Evolutionary conservation across 306 rosid genomes (phyloP).

Genomic region (Parietaria judaica): DNA sequence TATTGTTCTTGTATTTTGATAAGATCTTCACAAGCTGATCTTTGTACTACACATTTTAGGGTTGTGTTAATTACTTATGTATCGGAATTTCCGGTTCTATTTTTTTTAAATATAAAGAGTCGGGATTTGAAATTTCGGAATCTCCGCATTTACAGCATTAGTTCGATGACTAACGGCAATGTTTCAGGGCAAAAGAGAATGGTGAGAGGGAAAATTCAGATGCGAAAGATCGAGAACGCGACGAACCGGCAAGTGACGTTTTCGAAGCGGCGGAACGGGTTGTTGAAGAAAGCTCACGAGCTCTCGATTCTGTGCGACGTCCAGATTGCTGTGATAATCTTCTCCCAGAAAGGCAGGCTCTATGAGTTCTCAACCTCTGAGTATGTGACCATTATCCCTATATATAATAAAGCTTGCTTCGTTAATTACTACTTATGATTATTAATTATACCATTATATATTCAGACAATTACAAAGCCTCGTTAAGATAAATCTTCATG

Average conservation of each 20-base stretch:
- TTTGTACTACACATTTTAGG: background rate
- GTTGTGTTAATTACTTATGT: background rate
- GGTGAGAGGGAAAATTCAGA: constrained; percentile 63
- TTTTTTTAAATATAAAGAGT: background rate
- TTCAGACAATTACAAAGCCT: no score
- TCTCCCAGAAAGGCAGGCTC: constrained; percentile 57
- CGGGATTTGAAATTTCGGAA: no score
- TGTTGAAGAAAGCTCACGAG: constrained; percentile 59
- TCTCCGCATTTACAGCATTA: no score
- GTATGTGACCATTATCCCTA: constrained; percentile 30
- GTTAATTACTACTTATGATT: background rate
- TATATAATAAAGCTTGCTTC: background rate
- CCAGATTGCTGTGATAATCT: constrained; percentile 47
- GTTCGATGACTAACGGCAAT: no score
- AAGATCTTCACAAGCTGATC: no score
- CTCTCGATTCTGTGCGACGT: constrained; percentile 66
- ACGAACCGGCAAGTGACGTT: constrained; percentile 56
- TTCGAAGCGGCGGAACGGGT: constrained; percentile 51
- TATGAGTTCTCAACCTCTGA: constrained; percentile 51
- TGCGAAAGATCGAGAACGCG: constrained; percentile 49
- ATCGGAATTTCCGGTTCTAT: background rate
- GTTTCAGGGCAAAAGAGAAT: constrained; percentile 15
- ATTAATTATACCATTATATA: no score
- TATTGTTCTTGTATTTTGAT: no score
- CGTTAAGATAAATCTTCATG: no score